Base-by-base conservation (phyloP, 352 stramenopile species). In the Phytophthora megakarya region DNA sequence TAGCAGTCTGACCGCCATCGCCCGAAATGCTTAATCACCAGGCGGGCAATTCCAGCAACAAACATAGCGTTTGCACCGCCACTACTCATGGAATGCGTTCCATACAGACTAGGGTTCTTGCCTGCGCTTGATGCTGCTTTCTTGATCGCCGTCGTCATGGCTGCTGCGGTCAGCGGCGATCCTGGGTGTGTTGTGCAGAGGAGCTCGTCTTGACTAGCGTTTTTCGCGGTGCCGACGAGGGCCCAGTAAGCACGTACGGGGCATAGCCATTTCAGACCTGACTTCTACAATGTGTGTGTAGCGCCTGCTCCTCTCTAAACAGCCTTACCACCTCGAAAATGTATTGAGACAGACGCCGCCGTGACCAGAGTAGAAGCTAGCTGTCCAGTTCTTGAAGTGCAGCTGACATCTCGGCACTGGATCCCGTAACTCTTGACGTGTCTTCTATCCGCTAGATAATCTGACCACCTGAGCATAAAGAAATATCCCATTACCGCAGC, bases 21-120 rank as follows among this genome's bases (percentile, higher is more conserved):
- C 3, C 53, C 59, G 7, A 73, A 73, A 5, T 62, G 52, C 19
- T 69, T 73, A 37, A 73, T 65, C 0, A 28, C 37, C 0, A 63
- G 65, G 0, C n/a, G 37, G 22, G 62, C 58, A 5, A 66, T 37
- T 9, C 59, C 59, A 3, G 35, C 59, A 21, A 2, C 33, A n/a
- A 66, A 51, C 32, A 62, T 48, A 2, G 58, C 52, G 5, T 59
- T 73, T 5, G 65, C 53, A 18, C 65, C 65, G 7, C 53, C 49
- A 18, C 53, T 61, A 1, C 59, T 21, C 10, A 69, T 51, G 1
- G 65, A 73, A 15, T 66, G 53, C 0, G 59, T 63, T 1, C 48
- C 49, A 5, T 54, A 62, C n/a, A 40, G 0, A 16, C 0, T 3
- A 0, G 30, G 35, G 26, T 69, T 39, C 37, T 56, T n/a, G 4